Conservation (phyloP, 202 grass and related monocot species). For the Brachypodium distachyon region DNA sequence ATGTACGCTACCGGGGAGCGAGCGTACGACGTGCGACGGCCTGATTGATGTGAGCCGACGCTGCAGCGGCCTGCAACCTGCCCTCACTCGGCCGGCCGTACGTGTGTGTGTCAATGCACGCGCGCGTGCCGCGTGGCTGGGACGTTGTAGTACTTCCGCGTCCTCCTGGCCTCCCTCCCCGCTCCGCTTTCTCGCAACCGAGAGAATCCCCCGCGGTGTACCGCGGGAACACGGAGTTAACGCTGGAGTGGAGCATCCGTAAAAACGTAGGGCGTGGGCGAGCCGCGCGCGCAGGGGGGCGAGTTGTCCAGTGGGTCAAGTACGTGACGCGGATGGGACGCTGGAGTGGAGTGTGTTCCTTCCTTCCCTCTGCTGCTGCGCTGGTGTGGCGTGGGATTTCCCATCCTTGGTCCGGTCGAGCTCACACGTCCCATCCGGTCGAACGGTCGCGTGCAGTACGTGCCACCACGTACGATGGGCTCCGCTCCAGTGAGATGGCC, state of each 20-base stretch:
- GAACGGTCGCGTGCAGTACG: background rate
- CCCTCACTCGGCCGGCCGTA: background rate
- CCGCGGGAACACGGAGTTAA: background rate
- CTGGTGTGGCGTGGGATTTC: background rate
- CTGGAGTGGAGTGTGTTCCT: conserved; percentile 3
- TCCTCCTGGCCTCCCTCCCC: background rate
- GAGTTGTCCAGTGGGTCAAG: conserved; percentile 20
- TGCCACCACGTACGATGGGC: too few relatives aligned
- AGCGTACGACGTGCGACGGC: background rate
- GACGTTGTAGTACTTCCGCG: too few relatives aligned
- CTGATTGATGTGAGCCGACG: conserved; percentile 5
- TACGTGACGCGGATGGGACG: conserved; percentile 7
- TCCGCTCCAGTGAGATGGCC: background rate
- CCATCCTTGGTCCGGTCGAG: background rate
- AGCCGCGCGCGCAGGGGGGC: background rate
- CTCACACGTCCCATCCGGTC: conserved; percentile 28
- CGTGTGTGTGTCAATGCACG: too few relatives aligned
- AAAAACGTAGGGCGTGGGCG: background rate
- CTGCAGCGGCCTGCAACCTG: background rate
- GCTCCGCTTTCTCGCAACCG: background rate
- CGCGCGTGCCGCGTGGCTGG: too few relatives aligned
- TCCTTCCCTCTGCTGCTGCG: background rate
- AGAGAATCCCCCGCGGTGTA: background rate
- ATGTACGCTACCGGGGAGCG: background rate
- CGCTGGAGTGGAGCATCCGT: background rate